Evolutionary conservation across 306 rosid species (phyloP), one percentile per base, ranked within the genome.

Genomic region (Purshia tridentata): DNA sequence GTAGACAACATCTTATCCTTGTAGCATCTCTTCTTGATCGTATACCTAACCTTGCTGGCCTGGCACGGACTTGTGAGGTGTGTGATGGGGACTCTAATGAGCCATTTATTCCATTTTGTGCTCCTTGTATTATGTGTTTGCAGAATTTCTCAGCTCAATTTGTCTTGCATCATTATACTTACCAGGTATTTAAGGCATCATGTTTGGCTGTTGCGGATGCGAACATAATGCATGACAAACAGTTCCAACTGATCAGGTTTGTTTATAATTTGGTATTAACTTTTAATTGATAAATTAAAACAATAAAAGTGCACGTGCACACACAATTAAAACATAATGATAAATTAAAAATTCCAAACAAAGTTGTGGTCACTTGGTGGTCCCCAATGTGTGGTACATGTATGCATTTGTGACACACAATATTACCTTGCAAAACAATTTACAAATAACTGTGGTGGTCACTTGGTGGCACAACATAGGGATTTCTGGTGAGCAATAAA

Each of bases 31-130:
- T 94, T 79, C 85, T 94, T 76, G 97, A 94, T 82, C 98, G 98
- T 55, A 86, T 94, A 81, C 98, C 98, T 73, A 94, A 94, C 76
- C 92, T 94, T 72, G 97, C 98, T 15, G 98, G 98, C 49, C 81
- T 94, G 85, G 94, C 97, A 52, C 90, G 98, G 65, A 89, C 98
- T 50, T 94, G 98, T 67, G 98, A 89, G 92, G 98, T 93, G 58
- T 69, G 84, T 77, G 54, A 9, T 41, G 15, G 40, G 51, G 39
- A 13, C 22, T 49, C 11, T 12, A 12, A 35, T 11, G 6, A 7
- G 8, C 66, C 8, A 19, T 73, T 73, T 55, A 16, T 41, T 41
- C 13, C 41, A 47, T 67, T 51, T 23, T 60, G 9, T 11, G 11
- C 59, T 48, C 75, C n/a, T 65, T 4, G 8, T 23, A 8, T 77